phyloP scores from a whole-genome alignment of 331 rosid species.

The Rosa hybrid region DNA sequence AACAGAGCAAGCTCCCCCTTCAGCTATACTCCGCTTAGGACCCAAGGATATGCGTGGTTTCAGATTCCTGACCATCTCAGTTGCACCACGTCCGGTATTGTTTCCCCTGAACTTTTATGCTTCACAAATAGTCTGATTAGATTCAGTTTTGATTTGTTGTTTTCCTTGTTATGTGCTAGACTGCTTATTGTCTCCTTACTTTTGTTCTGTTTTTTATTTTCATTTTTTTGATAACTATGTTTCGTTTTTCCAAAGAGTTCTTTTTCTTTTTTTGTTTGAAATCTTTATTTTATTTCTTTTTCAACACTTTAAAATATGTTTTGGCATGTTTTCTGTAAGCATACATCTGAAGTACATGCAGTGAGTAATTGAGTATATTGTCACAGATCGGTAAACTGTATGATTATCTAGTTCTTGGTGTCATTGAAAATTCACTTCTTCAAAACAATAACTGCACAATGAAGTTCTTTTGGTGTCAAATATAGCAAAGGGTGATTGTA shows the following conservation, averaged over 20 bases:
- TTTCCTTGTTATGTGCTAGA: not conserved
- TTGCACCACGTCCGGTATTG: slow-evolving; percentile 99
- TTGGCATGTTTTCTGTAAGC: not conserved
- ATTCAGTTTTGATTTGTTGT: not conserved
- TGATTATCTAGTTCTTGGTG: not conserved
- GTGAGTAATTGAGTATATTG: not conserved
- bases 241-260: not conserved
- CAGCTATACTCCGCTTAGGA: slow-evolving; percentile 79
- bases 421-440: not conserved
- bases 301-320: not conserved
- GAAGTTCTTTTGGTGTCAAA: not conserved
- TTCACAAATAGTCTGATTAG: not conserved
- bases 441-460: not conserved
- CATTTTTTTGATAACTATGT: not conserved
- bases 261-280: not conserved
- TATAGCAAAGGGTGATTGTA: not conserved
- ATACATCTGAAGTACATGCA: not conserved
- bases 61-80: slow-evolving; percentile 92
- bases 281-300: not conserved
- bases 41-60: slow-evolving; percentile 89
- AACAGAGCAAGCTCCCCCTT: slow-evolving; percentile 97
- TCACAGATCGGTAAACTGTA: not conserved
- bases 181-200: not conserved
- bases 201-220: not conserved
- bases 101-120: slow-evolving; percentile 17